Evolutionary conservation across 768 basidiomycete species (phyloP).

Genomic region (Leccinum olivaceopallidum): DNA sequence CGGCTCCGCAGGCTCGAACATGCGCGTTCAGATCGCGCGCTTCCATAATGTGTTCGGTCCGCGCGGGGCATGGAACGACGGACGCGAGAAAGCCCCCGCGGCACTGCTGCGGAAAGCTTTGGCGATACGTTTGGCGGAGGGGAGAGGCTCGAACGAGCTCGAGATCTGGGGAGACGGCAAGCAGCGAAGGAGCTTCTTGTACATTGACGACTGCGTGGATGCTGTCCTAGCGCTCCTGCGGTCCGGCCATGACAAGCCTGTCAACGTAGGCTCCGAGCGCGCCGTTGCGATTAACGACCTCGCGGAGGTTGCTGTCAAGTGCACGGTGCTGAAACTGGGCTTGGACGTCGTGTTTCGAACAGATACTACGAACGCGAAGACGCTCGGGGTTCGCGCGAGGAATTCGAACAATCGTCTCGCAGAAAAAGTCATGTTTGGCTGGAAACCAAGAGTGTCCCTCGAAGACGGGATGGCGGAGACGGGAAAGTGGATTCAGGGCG

Average conservation of each 20-base stretch:
- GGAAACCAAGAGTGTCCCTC: conserved; percentile 44
- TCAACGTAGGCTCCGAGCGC: conserved; percentile 55
- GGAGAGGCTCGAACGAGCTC: conserved; percentile 23
- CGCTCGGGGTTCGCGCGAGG: conserved; percentile 49
- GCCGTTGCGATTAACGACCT: conserved; percentile 44
- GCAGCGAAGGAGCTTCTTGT: conserved; percentile 57
- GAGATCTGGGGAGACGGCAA: conserved; percentile 61
- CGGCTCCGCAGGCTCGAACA: conserved; percentile 16
- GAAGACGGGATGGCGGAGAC: conserved; percentile 50
- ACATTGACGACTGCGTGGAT: conserved; percentile 55
- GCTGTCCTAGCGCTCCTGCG: conserved; percentile 45
- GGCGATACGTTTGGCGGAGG: conserved; percentile 24
- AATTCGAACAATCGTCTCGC: conserved; percentile 52
- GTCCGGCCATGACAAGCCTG: conserved; percentile 35
- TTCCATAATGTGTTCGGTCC: conserved; percentile 65
- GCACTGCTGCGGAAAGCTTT: conserved; percentile 56
- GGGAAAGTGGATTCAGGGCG: conserved; percentile 45
- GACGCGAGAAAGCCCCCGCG: conserved; percentile 60
- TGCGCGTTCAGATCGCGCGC: conserved; percentile 48
- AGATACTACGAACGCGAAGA: conserved; percentile 27
- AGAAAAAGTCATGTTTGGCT: conserved; percentile 32
- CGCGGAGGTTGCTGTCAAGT: conserved; percentile 39
- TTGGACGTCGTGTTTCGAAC: conserved; percentile 29
- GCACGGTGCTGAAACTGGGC: conserved; percentile 30
- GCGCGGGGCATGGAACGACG: conserved; percentile 50